Percentiles rank a stretch among this genome's conserved stretches.
Evolutionary conservation across 2,329 filamentous ascomycete genomes (phyloP).

Genomic region (Aureobasidium musti): DNA sequence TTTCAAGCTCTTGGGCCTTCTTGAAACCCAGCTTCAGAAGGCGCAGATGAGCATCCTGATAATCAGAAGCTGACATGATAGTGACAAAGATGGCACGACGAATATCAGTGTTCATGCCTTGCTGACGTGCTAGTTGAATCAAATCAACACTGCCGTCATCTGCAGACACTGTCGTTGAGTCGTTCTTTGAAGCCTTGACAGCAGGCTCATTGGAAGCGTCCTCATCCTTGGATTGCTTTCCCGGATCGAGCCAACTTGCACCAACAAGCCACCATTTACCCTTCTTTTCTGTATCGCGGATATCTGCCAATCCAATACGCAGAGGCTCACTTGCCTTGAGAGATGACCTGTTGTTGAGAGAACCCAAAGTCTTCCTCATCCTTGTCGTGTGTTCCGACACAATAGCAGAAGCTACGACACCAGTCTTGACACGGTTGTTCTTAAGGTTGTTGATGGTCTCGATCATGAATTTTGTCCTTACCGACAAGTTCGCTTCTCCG

Average conservation of each 20-base stretch:
- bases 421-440: conserved; percentile 85
- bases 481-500: conserved; percentile 72
- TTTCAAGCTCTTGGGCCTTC: conserved; percentile 80
- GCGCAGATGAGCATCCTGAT: conserved; percentile 77
- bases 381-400: conserved; percentile 79
- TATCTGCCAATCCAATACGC: conserved; percentile 76
- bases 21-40: conserved; percentile 82
- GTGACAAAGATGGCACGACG: conserved; percentile 91
- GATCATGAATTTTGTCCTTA: conserved; percentile 95
- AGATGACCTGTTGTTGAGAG: conserved; percentile 66
- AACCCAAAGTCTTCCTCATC: conserved; percentile 85
- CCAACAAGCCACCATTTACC: conserved; percentile 99
- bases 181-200: conserved; percentile 1
- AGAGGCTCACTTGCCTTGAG: conserved; percentile 78
- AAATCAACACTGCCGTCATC: conserved; percentile 60
- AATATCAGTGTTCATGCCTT: conserved; percentile 84
- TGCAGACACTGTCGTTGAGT: conserved; percentile 10
- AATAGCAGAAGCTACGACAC: conserved; percentile 67
- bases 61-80: conserved; percentile 82
- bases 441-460: conserved; percentile 94
- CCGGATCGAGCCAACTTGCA: conserved; percentile 72
- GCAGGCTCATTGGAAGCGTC: background rate
- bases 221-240: conserved; percentile 32
- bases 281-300: conserved; percentile 77
- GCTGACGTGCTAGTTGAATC: conserved; percentile 70